Conservation (phyloP, 371 early-diverging fungal species). For the Mortierella sp. region DNA sequence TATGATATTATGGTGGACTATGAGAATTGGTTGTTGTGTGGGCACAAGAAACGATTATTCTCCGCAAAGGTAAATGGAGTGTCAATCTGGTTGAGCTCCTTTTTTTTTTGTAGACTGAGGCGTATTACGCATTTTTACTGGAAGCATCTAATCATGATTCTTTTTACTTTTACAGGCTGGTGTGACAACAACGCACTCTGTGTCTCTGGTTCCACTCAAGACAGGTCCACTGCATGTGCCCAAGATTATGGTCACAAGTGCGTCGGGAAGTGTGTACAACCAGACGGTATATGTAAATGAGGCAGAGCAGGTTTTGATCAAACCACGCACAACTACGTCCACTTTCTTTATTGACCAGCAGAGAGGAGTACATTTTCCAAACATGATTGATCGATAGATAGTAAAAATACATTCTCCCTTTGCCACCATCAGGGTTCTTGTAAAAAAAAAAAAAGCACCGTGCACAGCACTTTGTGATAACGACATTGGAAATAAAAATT, state of each 20-base stretch:
- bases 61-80: slow-evolving; percentile 64
- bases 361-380: slow-evolving; percentile 59
- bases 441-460: neutral
- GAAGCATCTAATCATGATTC: slow-evolving; percentile 4
- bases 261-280: slow-evolving; percentile 63
- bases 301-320: slow-evolving; percentile 73
- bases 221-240: slow-evolving; percentile 76
- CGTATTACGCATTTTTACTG: neutral
- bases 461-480: slow-evolving; percentile 4
- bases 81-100: neutral
- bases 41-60: slow-evolving; percentile 73
- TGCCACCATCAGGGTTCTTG: neutral
- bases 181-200: slow-evolving; percentile 63
- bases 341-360: slow-evolving; percentile 79
- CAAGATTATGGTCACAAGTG: slow-evolving; percentile 65
- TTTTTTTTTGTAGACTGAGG: neutral
- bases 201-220: slow-evolving; percentile 74
- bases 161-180: slow-evolving; percentile 59
- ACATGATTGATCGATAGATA: slow-evolving; percentile 26
- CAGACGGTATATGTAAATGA: slow-evolving; percentile 73
- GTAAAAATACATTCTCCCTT: neutral
- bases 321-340: slow-evolving; percentile 74
- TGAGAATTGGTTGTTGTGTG: slow-evolving; percentile 78
- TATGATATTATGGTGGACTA: slow-evolving; percentile 80
- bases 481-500: neutral